A percentile compares a stretch with the other conserved stretches of the same genome.
Conservation (phyloP, 2,329 filamentous ascomycete species). For the Cladosporium sp. region DNA sequence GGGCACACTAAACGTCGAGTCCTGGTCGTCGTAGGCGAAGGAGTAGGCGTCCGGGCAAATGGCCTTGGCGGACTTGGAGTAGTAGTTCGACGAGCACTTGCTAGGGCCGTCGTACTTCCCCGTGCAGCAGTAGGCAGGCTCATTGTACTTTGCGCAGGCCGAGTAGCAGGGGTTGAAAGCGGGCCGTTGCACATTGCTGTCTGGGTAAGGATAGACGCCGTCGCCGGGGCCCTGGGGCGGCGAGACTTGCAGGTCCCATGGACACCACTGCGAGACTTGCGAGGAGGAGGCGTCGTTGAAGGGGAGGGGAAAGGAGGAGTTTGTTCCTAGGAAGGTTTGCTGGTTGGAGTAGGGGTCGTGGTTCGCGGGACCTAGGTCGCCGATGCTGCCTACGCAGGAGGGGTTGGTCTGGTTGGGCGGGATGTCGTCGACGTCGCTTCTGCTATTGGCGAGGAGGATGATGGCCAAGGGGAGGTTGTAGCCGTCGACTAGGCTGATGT, state of each 20-base stretch:
- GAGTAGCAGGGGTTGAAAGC: conserved; percentile 76
- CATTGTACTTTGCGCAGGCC: conserved; percentile 69
- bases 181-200: conserved; percentile 69
- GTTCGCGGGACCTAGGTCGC: conserved; percentile 51
- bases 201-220: conserved; percentile 78
- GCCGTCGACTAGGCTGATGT: conserved; percentile 81
- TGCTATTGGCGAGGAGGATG: conserved; percentile 53
- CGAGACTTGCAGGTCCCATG: conserved; percentile 71
- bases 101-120: conserved; percentile 65
- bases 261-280: conserved; percentile 70
- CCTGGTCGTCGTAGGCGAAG: conserved; percentile 63
- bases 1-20: conserved; percentile 58
- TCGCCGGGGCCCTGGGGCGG: conserved; percentile 69
- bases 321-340: conserved; percentile 58
- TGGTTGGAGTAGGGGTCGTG: conserved; percentile 54
- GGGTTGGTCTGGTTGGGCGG: conserved; percentile 76
- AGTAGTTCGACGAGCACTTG: conserved; percentile 66
- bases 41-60: conserved; percentile 85
- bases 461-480: conserved; percentile 75
- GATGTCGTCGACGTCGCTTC: conserved; percentile 61
- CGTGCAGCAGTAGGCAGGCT: conserved; percentile 71
- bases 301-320: conserved; percentile 65
- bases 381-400: conserved; percentile 71
- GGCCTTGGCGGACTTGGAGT: conserved; percentile 68
- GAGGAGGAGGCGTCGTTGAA: conserved; percentile 63